Evolutionary conservation across 2,329 filamentous ascomycete genomes (phyloP), one percentile per base, ranked within the genome.

Genomic region (Neopestalotiopsis rosae): DNA sequence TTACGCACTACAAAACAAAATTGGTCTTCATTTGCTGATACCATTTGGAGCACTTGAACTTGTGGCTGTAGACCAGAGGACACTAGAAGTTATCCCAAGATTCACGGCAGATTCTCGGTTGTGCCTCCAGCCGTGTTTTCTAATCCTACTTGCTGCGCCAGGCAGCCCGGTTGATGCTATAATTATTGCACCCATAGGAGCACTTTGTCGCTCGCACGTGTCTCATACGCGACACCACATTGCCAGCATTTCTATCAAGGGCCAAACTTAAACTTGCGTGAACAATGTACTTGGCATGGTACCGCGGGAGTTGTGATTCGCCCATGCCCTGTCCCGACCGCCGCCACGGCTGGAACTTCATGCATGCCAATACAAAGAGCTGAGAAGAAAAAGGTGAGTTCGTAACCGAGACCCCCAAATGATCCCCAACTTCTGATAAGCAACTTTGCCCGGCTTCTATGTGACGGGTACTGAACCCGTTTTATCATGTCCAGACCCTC

Each of bases 321-420:
- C 57, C 12, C 24, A 34, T 59, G 17, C 57, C 57, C 30, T 59
- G 30, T 34, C 57, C 20, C 24, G 3, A 17, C 57, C 30, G 28
- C 57, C 30, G 57, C 28, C 57, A 59, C 57, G 24, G 57, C 57
- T 59, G 24, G 57, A 17, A 14, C 20, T 59, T 59, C 30, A 59
- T 34, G 57, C 57, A 59, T 59, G 57, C 57, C 57, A 59, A 59
- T 59, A 24, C 10, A 30, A 9, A 12, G 14, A 59, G 30, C 12
- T 59, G 57, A 59, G 30, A 14, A 34, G 57, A 4, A 32, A 14
- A 30, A 59, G 17, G 20, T 59, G 24, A 59, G n/a, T 14, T 14
- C 57, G 4, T 14, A 5, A 30, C 57, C 24, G 57, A 17, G 24
- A 30, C 6, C 14, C 17, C 57, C 24, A 32, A 59, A 30, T 32